These are phyloP conservation scores for Phytopythium montanum DNA, from an alignment of 352 stramenopile species.

Conservation along the genomic window DNA sequence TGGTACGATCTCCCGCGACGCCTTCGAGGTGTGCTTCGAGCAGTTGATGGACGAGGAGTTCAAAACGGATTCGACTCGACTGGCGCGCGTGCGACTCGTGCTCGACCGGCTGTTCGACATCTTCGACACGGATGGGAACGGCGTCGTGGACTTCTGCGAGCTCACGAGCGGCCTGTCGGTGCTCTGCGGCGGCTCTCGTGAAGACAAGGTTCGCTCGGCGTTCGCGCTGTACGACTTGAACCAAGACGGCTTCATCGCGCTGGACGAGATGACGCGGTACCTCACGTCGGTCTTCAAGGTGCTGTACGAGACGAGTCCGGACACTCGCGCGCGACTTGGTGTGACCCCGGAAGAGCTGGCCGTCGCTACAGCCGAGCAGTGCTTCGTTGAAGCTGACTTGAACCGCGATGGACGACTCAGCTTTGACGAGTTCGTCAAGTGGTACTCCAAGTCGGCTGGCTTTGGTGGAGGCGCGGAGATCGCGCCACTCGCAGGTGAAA, in stretches of 20 bases:
- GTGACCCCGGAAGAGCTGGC: constrained; percentile 72
- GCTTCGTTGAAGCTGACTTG: constrained; percentile 80
- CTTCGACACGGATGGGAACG: constrained; percentile 78
- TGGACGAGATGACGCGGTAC: constrained; percentile 90
- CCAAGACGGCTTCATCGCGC: constrained; percentile 76
- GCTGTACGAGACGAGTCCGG: constrained; percentile 76
- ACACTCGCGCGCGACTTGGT: constrained; percentile 48
- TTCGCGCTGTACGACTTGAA: constrained; percentile 88
- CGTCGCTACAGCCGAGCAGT: constrained; percentile 77
- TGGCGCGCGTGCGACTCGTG: constrained; percentile 59
- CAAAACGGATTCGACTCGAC: constrained; percentile 65
- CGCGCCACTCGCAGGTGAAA: not conserved
- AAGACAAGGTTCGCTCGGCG: constrained; percentile 84
- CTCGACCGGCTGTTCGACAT: constrained; percentile 78
- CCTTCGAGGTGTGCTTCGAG: constrained; percentile 84
- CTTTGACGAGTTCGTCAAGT: constrained; percentile 85
- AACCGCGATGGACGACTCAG: constrained; percentile 78
- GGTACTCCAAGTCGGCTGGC: constrained; percentile 66
- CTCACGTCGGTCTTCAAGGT: constrained; percentile 85
- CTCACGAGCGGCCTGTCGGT: constrained; percentile 80
- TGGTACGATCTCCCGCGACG: constrained; percentile 71
- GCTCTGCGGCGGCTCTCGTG: constrained; percentile 68
- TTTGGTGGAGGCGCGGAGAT: constrained; percentile 15
- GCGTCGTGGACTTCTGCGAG: constrained; percentile 83
- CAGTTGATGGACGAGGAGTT: constrained; percentile 78